Evolutionary conservation across 176 grass and related monocot genomes (phyloP).

Genomic region (Oryza meyeriana): DNA sequence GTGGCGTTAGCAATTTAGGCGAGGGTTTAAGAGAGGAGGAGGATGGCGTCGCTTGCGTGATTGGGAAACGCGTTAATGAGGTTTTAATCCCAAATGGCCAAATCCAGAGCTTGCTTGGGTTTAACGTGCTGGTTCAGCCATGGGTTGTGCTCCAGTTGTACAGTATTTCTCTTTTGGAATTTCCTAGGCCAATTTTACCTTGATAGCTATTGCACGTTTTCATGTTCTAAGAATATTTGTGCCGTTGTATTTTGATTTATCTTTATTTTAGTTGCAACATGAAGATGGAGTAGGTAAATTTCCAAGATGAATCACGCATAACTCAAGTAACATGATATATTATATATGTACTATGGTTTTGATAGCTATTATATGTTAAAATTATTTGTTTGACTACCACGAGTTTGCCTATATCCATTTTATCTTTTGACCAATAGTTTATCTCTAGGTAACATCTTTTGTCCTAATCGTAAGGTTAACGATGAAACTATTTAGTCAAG

Average conservation of each 20-base stretch:
- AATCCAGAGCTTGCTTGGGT: background rate
- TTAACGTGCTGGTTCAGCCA: background rate
- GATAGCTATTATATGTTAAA: background rate
- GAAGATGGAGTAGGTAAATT: too few relatives aligned
- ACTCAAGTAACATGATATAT: too few relatives aligned
- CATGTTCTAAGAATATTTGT: slow-evolving; percentile 5
- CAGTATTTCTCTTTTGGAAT: background rate
- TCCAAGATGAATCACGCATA: too few relatives aligned
- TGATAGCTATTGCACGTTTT: background rate
- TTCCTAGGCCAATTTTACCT: background rate
- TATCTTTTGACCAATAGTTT: background rate
- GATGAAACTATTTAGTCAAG: too few relatives aligned
- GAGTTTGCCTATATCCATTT: background rate
- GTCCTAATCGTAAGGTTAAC: too few relatives aligned
- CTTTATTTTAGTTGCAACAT: background rate
- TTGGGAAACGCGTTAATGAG: slow-evolving; percentile 31
- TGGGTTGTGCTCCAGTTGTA: background rate
- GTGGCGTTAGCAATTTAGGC: slow-evolving; percentile 35
- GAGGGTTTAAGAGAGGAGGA: background rate
- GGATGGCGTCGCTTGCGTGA: slow-evolving; percentile 26
- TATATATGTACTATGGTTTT: too few relatives aligned
- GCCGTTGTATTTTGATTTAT: background rate
- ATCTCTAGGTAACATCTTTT: background rate
- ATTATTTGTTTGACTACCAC: too few relatives aligned
- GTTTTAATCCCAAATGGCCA: background rate